Percentiles rank a stretch among this genome's conserved stretches.
Conservation (phyloP, 768 basidiomycete genomes). For the Leccinum truebloodii region DNA sequence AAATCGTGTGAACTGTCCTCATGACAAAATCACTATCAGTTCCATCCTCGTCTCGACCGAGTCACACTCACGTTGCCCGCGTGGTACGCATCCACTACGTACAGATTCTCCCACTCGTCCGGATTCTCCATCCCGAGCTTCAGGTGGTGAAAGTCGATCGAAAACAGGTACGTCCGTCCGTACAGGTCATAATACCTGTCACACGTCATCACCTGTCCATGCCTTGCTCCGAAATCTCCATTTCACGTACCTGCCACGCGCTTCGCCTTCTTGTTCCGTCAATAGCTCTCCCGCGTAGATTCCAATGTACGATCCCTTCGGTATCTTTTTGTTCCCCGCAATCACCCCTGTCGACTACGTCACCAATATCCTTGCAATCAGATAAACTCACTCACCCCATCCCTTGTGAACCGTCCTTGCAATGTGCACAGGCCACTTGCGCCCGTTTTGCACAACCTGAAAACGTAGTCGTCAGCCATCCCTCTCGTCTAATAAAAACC, state of each 20-base stretch:
- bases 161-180: conserved; percentile 80
- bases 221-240: no score
- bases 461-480: neutral
- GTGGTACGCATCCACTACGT: conserved; percentile 85
- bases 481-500: neutral
- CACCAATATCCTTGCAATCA: neutral
- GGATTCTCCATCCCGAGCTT: conserved; percentile 32
- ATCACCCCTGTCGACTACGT: conserved; percentile 59
- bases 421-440: conserved; percentile 62
- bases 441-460: conserved; percentile 83
- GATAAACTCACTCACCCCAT: conserved; percentile 59
- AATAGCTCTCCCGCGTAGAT: conserved; percentile 86
- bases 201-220: conserved; percentile 2
- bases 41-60: conserved; percentile 1
- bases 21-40: conserved; percentile 2
- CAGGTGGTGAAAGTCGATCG: conserved; percentile 77
- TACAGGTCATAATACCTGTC: conserved; percentile 70
- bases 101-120: conserved; percentile 37
- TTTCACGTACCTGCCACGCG: conserved; percentile 62
- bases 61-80: conserved; percentile 68
- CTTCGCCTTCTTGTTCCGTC: conserved; percentile 63
- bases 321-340: conserved; percentile 63
- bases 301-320: conserved; percentile 71
- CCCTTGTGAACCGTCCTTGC: conserved; percentile 76
- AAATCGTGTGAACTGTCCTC: conserved; percentile 87